Evolutionary conservation across 1,139 yeast species (phyloP), one percentile per base, ranked within the genome.

Genomic region (Candida dubliniensis): DNA sequence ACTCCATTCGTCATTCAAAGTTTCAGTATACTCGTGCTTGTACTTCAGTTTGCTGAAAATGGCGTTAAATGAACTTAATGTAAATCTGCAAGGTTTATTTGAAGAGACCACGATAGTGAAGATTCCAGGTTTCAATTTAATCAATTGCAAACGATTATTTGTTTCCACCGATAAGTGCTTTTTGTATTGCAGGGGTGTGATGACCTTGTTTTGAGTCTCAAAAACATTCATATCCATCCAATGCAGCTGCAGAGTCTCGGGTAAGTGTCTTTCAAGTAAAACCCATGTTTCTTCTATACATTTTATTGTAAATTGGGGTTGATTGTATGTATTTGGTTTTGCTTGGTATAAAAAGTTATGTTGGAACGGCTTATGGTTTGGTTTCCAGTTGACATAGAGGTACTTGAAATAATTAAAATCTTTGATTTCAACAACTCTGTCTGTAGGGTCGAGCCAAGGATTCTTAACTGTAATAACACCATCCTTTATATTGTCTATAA

Each of bases 351-450:
- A 57, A 52, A 81, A 78, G 33, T 67, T 71, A 0, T 61, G 48
- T 1, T 55, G 51, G n/a, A 53, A 44, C 55, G 42, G 54, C 53
- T 13, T 57, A 50, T 52, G 51, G 1, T 43, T 36, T 0, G 81
- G 76, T 48, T 81, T 71, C 95, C 95, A 86, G 57, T 84, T 87
- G 36, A 87, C 52, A 56, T 87, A 89, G 3, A 86, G 49, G 36
- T 75, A 79, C 14, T 70, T 67, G 57, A 86, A 83, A 36, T 73
- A 66, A n/a, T 68, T 63, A 40, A 75, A 63, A n/a, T 66, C 76
- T 12, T 56, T 49, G 15, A 57, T 46, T 10, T 45, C 42, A 8
- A 61, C 50, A 4, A 59, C 49, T 34, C 70, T 85, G 12, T 54
- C 46, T 5, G 42, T 43, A 11, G 46, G 41, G 32, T 49, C 51